Evolutionary conservation across 176 grass and related monocot genomes (phyloP).

Genomic region (Elymus sibiricus): DNA sequence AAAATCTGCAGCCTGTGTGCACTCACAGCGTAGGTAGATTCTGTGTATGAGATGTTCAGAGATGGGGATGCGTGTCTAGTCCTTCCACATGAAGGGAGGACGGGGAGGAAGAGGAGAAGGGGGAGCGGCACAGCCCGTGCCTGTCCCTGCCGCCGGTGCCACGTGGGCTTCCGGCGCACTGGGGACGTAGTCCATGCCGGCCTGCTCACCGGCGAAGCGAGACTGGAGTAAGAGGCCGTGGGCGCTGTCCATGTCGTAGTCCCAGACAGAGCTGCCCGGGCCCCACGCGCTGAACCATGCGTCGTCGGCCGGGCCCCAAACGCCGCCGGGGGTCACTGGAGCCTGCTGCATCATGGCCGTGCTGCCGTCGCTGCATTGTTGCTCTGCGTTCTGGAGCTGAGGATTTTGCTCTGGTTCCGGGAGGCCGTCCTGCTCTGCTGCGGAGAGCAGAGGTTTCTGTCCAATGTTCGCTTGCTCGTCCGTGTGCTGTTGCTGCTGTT

Average conservation of each 20-base stretch:
- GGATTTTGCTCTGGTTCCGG: conserved; percentile 15
- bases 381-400: not conserved
- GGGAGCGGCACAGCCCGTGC: conserved; percentile 31
- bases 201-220: conserved; percentile 50
- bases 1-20: conserved; percentile 52
- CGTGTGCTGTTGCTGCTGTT: not conserved
- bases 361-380: conserved; percentile 6
- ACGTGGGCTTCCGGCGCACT: conserved; percentile 15
- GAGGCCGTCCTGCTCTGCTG: conserved; percentile 26
- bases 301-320: conserved; percentile 76
- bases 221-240: conserved; percentile 79
- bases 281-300: conserved; percentile 96
- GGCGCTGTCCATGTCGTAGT: conserved; percentile 84
- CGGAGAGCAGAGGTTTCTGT: conserved; percentile 13
- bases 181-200: conserved; percentile 36
- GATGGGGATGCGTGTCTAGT: conserved; percentile 21
- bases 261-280: conserved; percentile 85
- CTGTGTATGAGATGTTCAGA: not conserved
- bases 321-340: conserved; percentile 27
- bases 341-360: conserved; percentile 5
- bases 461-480: not conserved
- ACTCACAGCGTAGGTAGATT: not conserved
- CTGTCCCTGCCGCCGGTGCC: not conserved
- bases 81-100: conserved; percentile 49
- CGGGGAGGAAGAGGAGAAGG: conserved; percentile 24